Evolutionary conservation across 2,329 filamentous ascomycete species (phyloP).

Genomic region (Alternaria sp.): DNA sequence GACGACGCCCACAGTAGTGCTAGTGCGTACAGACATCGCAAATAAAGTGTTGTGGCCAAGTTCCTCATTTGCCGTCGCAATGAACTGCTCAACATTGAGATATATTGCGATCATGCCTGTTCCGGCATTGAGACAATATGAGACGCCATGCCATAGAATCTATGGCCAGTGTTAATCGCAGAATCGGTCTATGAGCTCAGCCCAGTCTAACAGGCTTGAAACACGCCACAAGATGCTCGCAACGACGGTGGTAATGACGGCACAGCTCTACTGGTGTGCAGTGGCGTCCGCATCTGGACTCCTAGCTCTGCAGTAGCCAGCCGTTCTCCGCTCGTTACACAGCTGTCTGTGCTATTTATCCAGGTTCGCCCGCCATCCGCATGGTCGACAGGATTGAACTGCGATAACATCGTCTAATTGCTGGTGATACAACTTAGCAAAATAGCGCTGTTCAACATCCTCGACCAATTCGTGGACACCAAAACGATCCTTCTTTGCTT

Average conservation of each 20-base stretch:
- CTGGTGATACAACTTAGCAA: not conserved
- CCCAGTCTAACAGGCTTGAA: not conserved
- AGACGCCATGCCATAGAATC: not conserved
- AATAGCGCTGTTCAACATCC: slow-evolving; percentile 21
- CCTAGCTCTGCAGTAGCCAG: not conserved
- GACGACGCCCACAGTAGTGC: not conserved
- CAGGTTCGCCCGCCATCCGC: not conserved
- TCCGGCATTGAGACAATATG: not conserved
- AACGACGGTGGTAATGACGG: not conserved
- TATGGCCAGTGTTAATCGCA: not conserved
- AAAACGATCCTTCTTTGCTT: slow-evolving; percentile 22
- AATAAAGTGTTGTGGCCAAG: not conserved
- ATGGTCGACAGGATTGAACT: not conserved
- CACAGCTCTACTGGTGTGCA: not conserved
- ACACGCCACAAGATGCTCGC: not conserved
- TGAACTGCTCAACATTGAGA: not conserved
- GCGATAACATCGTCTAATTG: not conserved
- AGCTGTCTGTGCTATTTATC: not conserved
- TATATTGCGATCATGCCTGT: not conserved
- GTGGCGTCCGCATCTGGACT: not conserved
- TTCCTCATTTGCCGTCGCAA: not conserved
- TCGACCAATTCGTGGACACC: slow-evolving; percentile 11
- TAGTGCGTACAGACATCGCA: not conserved
- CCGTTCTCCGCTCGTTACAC: not conserved
- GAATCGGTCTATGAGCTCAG: not conserved